Evolutionary conservation across 768 basidiomycete species (phyloP), one percentile per base, ranked within the genome.

Genomic region (Hericium erinaceus): DNA sequence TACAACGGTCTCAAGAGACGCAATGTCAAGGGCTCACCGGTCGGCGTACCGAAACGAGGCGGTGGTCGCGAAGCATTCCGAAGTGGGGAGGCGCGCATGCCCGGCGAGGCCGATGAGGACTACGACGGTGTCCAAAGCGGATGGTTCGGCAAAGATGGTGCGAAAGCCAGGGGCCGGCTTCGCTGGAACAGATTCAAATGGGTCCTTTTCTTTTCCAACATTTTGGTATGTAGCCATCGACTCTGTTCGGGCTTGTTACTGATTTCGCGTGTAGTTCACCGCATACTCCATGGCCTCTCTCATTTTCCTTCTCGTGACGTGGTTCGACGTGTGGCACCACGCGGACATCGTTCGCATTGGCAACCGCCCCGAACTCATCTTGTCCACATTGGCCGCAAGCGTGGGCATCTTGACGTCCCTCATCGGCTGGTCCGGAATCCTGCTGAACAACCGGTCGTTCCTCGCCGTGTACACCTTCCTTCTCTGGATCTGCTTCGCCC

Each of bases 131-230:
- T 73, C 28, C 62, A 64, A 39, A 52, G 73, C 48, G 67, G 67
- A 26, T 73, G 72, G 69, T 80, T 78, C 66, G 70, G 64, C 18
- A 71, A 64, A 57, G 75, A 75, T 40, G 72, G 69, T 52, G 72
- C 73, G 56, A 71, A 70, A 58, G 66, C 65, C 1, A 71, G 72
- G 59, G 69, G 76, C 52, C 72, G 72, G 60, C 70, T 87, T 57
- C 73, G 83, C 15, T 94, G 91, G 91, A 92, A 83, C 66, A 79
- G 75, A 60, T 93, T 92, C 78, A 93, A 94, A 68, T 92, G 89
- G 89, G 72, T 77, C 11, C 69, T 93, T 4, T 85, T 92, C 68
- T 48, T 81, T 50, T 73, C 85, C 51, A 92, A 91, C 66, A 64
- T 75, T 38, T 38, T 84, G 38, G 80, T 81, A 57, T 65, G 79